phyloP scores from a whole-genome alignment of 257 asterid species.

The Nicotiana tabacum region DNA sequence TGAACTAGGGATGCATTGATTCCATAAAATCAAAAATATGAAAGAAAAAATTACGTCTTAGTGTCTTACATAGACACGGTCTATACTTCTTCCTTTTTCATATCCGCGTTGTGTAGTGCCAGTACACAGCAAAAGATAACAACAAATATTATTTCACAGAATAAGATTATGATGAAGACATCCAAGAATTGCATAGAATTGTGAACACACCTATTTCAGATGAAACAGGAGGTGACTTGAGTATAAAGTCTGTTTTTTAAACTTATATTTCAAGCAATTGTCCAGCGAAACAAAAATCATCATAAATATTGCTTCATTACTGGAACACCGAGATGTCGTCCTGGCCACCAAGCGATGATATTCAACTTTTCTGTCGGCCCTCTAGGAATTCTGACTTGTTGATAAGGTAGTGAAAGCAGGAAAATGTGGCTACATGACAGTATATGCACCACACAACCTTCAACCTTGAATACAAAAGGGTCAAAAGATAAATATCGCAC shows the following conservation, averaged over 20 bases:
- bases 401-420: not conserved
- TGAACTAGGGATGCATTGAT: not conserved
- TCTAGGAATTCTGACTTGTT: not conserved
- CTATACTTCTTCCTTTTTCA: not conserved
- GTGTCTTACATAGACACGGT: not conserved
- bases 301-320: not conserved
- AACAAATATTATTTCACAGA: not conserved
- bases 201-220: not conserved
- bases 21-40: not conserved
- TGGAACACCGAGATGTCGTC: not conserved
- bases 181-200: not conserved
- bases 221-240: not conserved
- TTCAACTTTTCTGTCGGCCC: not conserved
- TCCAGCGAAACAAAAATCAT: not conserved
- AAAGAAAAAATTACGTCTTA: not conserved
- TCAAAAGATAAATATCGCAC: not conserved
- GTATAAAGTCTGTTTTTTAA: not conserved
- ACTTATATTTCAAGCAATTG: not conserved
- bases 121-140: not conserved
- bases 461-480: not conserved
- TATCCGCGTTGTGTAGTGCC: not conserved
- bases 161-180: not conserved
- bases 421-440: not conserved
- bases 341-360: not conserved
- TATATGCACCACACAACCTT: not conserved